Conservation (phyloP, 2,329 filamentous ascomycete species). For the Ustilaginoidea virens region DNA sequence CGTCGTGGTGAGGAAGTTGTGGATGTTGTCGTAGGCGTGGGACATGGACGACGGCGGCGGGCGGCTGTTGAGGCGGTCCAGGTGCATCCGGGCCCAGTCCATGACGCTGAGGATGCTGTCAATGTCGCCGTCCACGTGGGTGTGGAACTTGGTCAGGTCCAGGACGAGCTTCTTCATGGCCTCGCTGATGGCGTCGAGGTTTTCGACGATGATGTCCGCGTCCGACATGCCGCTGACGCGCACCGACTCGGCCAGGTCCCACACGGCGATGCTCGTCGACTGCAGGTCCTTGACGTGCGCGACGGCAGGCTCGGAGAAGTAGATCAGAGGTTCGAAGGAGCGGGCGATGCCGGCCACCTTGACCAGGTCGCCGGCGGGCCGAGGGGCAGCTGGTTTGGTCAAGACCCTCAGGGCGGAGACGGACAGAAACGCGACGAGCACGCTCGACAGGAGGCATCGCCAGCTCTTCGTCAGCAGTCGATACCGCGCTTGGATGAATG, state of each 20-base stretch:
- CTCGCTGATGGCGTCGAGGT: slow-evolving; percentile 74
- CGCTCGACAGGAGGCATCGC: slow-evolving; percentile 46
- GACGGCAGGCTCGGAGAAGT: slow-evolving; percentile 82
- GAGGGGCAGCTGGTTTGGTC: slow-evolving; percentile 45
- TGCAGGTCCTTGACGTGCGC: slow-evolving; percentile 77
- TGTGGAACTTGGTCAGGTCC: slow-evolving; percentile 83
- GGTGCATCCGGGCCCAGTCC: slow-evolving; percentile 86
- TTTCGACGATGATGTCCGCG: slow-evolving; percentile 68
- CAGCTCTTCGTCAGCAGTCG: slow-evolving; percentile 52
- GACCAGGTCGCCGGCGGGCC: slow-evolving; percentile 50
- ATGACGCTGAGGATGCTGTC: slow-evolving; percentile 88
- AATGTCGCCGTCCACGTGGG: slow-evolving; percentile 83
- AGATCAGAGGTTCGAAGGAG: slow-evolving; percentile 86
- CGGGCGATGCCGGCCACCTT: slow-evolving; percentile 82
- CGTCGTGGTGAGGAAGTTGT: slow-evolving; percentile 54
- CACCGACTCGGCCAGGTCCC: slow-evolving; percentile 86
- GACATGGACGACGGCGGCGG: slow-evolving; percentile 44
- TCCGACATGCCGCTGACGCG: slow-evolving; percentile 83
- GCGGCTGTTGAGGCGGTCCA: slow-evolving; percentile 49
- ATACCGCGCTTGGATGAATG: slow-evolving; percentile 44
- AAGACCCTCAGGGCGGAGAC: slow-evolving; percentile 50
- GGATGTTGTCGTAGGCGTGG: slow-evolving; percentile 67
- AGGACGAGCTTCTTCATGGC: slow-evolving; percentile 70
- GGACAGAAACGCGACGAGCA: slow-evolving; percentile 47
- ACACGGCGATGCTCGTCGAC: slow-evolving; percentile 83